Evolutionary conservation across 108 stramenopile genomes (phyloP).

Genomic region (Fistulifera solaris): DNA sequence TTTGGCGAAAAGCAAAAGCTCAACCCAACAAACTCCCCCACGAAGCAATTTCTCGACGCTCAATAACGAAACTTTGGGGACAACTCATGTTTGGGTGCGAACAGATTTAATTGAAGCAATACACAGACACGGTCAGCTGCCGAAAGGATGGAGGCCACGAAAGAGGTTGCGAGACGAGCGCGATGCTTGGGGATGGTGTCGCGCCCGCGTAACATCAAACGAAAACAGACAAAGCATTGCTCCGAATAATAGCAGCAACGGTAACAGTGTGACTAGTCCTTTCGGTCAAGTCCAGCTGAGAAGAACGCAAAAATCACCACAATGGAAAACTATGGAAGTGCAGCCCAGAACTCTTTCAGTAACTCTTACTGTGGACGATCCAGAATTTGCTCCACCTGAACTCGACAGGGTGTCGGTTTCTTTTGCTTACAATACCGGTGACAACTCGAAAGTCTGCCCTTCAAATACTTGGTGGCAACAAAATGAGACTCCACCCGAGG

Average conservation of each 20-base stretch:
- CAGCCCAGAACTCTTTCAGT: slow-evolving; percentile 11
- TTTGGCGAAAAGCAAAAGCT: neutral
- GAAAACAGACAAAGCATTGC: slow-evolving; percentile 2
- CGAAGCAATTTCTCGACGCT: neutral
- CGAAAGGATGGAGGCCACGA: slow-evolving; percentile 27
- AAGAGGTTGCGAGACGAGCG: slow-evolving; percentile 22
- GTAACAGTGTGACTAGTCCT: neutral
- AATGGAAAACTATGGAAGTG: neutral
- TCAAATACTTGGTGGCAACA: slow-evolving; percentile 46
- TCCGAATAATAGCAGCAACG: neutral
- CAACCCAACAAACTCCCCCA: neutral
- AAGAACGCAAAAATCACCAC: neutral
- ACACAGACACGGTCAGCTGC: slow-evolving; percentile 26
- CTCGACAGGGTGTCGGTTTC: slow-evolving; percentile 27
- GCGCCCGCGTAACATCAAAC: slow-evolving; percentile 16
- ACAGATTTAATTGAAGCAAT: slow-evolving; percentile 30
- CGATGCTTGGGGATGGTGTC: slow-evolving; percentile 30
- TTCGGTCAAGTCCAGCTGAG: neutral
- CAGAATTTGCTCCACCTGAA: slow-evolving; percentile 19
- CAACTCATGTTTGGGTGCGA: slow-evolving; percentile 35
- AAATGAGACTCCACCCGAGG: slow-evolving; percentile 35
- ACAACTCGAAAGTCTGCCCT: slow-evolving; percentile 20
- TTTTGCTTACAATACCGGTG: slow-evolving; percentile 26
- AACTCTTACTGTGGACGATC: slow-evolving; percentile 30
- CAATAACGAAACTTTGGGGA: neutral